Base-by-base conservation (phyloP, 345 rosid species). In the Cardamine chenopodiifolia region DNA sequence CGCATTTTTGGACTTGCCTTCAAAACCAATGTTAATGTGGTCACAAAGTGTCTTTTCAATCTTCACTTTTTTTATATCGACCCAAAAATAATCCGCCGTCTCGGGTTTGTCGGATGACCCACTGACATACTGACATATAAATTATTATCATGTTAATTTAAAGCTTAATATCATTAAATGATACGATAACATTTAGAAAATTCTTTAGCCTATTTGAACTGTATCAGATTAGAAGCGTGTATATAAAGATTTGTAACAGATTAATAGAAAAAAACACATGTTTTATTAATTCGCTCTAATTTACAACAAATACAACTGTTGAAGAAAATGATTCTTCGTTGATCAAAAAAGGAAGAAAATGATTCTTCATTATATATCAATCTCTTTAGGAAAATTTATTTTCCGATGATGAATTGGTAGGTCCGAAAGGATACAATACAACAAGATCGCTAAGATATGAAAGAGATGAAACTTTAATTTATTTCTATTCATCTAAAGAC, bases 401-500 rank as follows among this genome's bases (percentile, higher is more conserved):
- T 28, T 4, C 56, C 45, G 42, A 8, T 20, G 65, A 65, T 34
- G 49, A 32, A 44, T 31, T 56, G 23, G 40, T 45, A 56, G 22
- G 22, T 65, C 45, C 0, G 32, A 26, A 50, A 62, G 29, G 31
- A 26, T 39, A 52, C 63, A 64, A 67, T 50, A 67, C 55, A 68
- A 75, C 22, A 75, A 40, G 62, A 76, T 31, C 28, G 25, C 22
- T 31, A 25, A 53, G 48, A 68, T 23, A 61, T 61, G 25, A 75
- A 40, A 52, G 17, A 61, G 52, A 17, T 66, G 59, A 34, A 56
- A 23, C 50, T 20, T 28, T 0, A 6, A 17, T n/a, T 3, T 2
- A 40, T 17, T 60, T 55, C 63, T 15, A 52, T 18, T 83, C 87
- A 86, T 73, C 75, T 85, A 79, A 95, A 95, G 32, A 95, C 89